A percentile compares a stretch with the other conserved stretches of the same genome.
Evolutionary conservation across 805 yeast genomes (phyloP).

Genomic region (Grigorovia humatica): DNA sequence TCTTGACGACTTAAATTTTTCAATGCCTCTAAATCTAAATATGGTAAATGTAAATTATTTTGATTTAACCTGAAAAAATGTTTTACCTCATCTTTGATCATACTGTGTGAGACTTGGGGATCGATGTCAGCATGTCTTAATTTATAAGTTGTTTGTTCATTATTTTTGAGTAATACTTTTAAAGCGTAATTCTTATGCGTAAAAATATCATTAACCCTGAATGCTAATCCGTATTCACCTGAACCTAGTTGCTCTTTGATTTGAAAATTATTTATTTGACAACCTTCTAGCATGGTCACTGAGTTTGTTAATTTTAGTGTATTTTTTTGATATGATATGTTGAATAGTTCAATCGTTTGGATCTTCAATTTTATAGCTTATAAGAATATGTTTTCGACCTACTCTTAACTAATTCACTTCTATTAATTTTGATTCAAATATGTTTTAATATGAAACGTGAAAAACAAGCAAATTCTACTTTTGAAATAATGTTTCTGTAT

Average conservation of each 20-base stretch:
- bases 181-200: constrained; percentile 53
- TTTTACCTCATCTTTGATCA: constrained; percentile 8
- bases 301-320: neutral
- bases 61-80: constrained; percentile 18
- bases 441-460: too few species aligned
- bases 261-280: constrained; percentile 22
- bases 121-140: constrained; percentile 5
- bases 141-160: constrained; percentile 6
- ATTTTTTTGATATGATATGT: neutral
- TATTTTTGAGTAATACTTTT: constrained; percentile 48
- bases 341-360: neutral
- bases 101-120: neutral
- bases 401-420: too few species aligned
- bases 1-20: constrained; percentile 27
- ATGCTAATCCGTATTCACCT: constrained; percentile 81
- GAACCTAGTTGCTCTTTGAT: constrained; percentile 40
- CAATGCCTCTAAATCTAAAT: constrained; percentile 23
- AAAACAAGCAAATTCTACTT: too few species aligned
- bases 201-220: constrained; percentile 47
- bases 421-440: too few species aligned
- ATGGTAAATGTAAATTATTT: constrained; percentile 20
- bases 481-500: too few species aligned
- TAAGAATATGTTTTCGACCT: too few species aligned
- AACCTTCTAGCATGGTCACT: constrained; percentile 11
- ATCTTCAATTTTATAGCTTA: too few species aligned